Percentiles rank a stretch among this genome's conserved stretches.
phyloP scores from a whole-genome alignment of 768 basidiomycete genomes.

The Lactarius sanguifluus region DNA sequence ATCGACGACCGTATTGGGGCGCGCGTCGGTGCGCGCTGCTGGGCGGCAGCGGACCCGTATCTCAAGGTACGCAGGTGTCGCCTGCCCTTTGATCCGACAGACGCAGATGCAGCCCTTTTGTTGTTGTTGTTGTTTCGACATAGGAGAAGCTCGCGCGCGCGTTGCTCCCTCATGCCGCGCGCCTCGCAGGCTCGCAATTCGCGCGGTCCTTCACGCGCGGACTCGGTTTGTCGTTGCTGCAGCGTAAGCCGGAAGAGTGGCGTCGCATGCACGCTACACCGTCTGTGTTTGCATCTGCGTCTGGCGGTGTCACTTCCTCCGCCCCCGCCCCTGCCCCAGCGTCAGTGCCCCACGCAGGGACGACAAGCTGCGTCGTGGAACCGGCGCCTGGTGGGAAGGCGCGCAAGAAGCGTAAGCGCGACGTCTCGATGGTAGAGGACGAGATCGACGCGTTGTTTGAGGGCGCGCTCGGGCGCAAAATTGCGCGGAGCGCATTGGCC shows the following conservation, averaged over 20 bases:
- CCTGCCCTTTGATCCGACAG: neutral
- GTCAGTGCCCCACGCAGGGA: neutral
- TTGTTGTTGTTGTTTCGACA: neutral
- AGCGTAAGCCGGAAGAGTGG: slow-evolving; percentile 85
- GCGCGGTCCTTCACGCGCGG: slow-evolving; percentile 86
- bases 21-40: slow-evolving; percentile 86
- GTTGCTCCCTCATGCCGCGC: slow-evolving; percentile 66
- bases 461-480: slow-evolving; percentile 53
- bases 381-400: neutral
- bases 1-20: slow-evolving; percentile 91
- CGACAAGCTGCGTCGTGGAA: neutral
- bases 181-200: slow-evolving; percentile 73
- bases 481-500: slow-evolving; percentile 53
- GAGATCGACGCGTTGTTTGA: slow-evolving; percentile 79
- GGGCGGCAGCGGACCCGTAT: slow-evolving; percentile 89
- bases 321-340: neutral
- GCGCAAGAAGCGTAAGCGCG: slow-evolving; percentile 49
- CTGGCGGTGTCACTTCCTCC: neutral
- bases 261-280: slow-evolving; percentile 57
- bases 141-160: slow-evolving; percentile 93
- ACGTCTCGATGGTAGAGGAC: slow-evolving; percentile 59
- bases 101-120: neutral
- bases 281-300: slow-evolving; percentile 34
- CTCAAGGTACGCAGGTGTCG: slow-evolving; percentile 60
- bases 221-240: slow-evolving; percentile 74